phyloP scores from a whole-genome alignment of 2,329 filamentous ascomycete genomes.

The Xylaria hypoxylon region DNA sequence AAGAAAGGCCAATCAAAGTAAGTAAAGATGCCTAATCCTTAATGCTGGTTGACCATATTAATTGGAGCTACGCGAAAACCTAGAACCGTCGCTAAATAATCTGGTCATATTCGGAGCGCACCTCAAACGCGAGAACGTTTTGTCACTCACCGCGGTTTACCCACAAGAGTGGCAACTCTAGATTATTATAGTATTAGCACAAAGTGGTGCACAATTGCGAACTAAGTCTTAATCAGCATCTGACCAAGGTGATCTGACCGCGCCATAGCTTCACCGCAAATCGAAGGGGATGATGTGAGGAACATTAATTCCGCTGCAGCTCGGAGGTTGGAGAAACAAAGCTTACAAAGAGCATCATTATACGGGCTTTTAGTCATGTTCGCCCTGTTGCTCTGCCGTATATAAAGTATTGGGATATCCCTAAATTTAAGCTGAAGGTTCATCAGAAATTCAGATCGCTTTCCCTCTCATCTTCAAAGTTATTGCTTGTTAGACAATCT shows the following conservation, averaged over 20 bases:
- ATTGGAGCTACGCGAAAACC: too few relatives aligned
- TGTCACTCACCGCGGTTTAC: neutral
- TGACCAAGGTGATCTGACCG: neutral
- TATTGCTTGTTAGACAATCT: neutral
- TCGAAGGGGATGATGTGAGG: neutral
- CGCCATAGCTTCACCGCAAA: neutral
- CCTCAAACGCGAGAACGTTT: neutral
- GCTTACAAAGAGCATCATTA: conserved; percentile 8
- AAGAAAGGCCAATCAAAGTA: too few relatives aligned
- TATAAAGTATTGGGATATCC: conserved; percentile 6
- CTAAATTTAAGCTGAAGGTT: neutral
- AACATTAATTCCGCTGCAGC: conserved; percentile 24
- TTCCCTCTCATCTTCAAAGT: neutral
- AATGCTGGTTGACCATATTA: too few relatives aligned
- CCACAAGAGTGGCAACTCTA: neutral
- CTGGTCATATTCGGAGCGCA: too few relatives aligned
- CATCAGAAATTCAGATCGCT: neutral
- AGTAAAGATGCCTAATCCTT: too few relatives aligned
- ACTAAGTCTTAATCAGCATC: neutral
- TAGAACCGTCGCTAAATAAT: too few relatives aligned
- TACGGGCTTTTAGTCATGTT: neutral
- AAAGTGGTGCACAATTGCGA: neutral
- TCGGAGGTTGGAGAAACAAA: conserved; percentile 18
- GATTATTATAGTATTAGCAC: neutral
- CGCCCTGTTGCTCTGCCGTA: neutral